Base-by-base conservation (phyloP, 2,329 filamentous ascomycete species). In the Colletotrichum horii region DNA sequence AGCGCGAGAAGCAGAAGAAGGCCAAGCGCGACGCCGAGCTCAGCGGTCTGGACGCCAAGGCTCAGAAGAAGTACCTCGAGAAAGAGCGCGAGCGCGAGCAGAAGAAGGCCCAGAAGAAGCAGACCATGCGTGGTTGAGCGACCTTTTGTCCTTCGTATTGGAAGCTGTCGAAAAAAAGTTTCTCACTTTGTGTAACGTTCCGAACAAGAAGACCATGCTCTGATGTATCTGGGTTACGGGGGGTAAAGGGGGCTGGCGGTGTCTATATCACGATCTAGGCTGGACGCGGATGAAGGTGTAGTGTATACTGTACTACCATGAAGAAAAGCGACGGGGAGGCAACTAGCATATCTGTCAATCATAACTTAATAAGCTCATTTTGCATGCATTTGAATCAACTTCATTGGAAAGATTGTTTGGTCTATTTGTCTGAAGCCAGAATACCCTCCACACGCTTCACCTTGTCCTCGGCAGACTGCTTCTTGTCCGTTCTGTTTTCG, bases 21-120 rank as follows among this genome's bases (percentile, higher is more conserved):
- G 92, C 94, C 81, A 97, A 98, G 90, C 92, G 96, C 70, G 96
- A 98, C 81, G 92, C 93, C 79, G 93, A 96, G 83, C 89, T 97
- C 78, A 94, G 93, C 81, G 90, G 90, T 15, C 90, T 96, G 81
- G 94, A 93, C 80, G 94, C 95, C 71, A 95, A 96, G 85, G 94
- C 94, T 76, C 95, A 96, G 89, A 94, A 95, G 88, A 96, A 95
- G 87, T 96, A 93, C 83, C 89, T 96, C 71, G 94, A 96, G 80
- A 94, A 92, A 85, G 94, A 96, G 89, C 91, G 90, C 80, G 93
- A 95, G 83, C 95, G 93, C 90, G 93, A 94, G 85, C 75, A 89
- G 81, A 89, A 89, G 80, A 90, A 87, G 84, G 84, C 84, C 34
- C 85, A 87, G 78, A 91, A 90, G 87, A 90, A 88, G 85, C 85